Evolutionary conservation across 768 basidiomycete genomes (phyloP), one percentile per base, ranked within the genome.

Genomic region (Macrolepiota albuminosa): DNA sequence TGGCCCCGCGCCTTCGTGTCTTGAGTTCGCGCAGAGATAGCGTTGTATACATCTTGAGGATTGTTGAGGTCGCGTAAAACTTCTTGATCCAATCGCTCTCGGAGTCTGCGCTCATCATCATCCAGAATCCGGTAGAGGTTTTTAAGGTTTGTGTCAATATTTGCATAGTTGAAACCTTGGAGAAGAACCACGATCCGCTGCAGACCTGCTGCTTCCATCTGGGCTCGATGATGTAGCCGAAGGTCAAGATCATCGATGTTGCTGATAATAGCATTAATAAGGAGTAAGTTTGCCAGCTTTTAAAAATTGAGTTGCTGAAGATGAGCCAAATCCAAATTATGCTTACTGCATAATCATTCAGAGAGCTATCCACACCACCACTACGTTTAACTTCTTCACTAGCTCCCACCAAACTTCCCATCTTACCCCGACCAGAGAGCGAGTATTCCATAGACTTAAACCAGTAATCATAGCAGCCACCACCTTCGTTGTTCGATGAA

Each of bases 341-440:
- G 66, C 54, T 54, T 66, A 95, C 94, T 69, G 91, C 89, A 66
- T 95, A 96, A 54, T 96, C 94, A 61, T 88, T 88, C 61, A 95
- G 71, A 47, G 83, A 82, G 45, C 78, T 83, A 60, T 90, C 88
- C 21, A 84, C 70, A 43, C 87, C 85, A 49, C 82, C 84, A 61
- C 80, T 76, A 59, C 83, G 85, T 71, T 82, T 83, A 57, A 95
- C 83, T 65, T 98, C 95, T 14, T 95, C 92, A 66, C 95, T 96
- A 26, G 94, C 93, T 0, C 97, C 97, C 8, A 99, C 96, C 43
- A 91, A 72, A 69, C 91, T 97, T 1, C 96, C 96, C 93, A 98
- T 95, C 71, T 87, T 89, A 1, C 96, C 96, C 58, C 94, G 78
- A 2, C 95, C 95, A 50, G 85, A 81, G 18, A 98, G 78, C 3